Base-by-base conservation (phyloP, 2,329 filamentous ascomycete genomes). In the Hortaea werneckii region DNA sequence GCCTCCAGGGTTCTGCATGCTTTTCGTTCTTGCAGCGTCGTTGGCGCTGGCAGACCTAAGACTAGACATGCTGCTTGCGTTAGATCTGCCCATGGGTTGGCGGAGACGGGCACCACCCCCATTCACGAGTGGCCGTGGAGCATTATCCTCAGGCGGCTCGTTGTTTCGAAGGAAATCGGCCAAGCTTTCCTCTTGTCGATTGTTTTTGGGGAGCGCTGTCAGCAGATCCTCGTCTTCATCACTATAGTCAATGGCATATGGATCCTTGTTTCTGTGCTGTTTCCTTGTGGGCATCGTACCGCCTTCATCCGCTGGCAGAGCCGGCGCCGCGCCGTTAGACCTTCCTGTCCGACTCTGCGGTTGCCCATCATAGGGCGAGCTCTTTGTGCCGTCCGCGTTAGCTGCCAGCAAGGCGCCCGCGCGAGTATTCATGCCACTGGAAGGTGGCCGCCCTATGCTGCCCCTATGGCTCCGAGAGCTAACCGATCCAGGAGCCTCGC, bases 201-300 rank as follows among this genome's bases (percentile, higher is more conserved):
- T 62, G 11, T 64, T 64, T 34, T 46, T 55, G 2, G 72, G 70
- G 45, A 75, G 66, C 10, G 67, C 67, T 6, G 66, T 69, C 20
- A 73, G 64, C 13, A 75, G 62, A 10, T 78, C 75, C 4, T 81
- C 81, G 44, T 84, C 79, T 20, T 45, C 43, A 34, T 68, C 64
- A 5, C 66, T 64, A 4, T 65, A 72, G 59, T 95, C 89, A 52
- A 96, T 87, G n/a, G 88, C 87, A 54, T 96, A 96, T 0, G 90
- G 92, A 58, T 98, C 92, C 46, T 79, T 85, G 43, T 88, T 79
- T 28, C 87, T 80, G 40, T 83, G 78, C 39, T 83, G 85, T 59
- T 85, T 94, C 44, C 85, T 79, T 8, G 42, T 35, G 5, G 51
- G 48, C 37, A 44, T 50, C 10, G 12, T 20, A n/a, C 20, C 29